Conservation (phyloP, 768 basidiomycete genomes). For the Melanogaster broomeanus region DNA sequence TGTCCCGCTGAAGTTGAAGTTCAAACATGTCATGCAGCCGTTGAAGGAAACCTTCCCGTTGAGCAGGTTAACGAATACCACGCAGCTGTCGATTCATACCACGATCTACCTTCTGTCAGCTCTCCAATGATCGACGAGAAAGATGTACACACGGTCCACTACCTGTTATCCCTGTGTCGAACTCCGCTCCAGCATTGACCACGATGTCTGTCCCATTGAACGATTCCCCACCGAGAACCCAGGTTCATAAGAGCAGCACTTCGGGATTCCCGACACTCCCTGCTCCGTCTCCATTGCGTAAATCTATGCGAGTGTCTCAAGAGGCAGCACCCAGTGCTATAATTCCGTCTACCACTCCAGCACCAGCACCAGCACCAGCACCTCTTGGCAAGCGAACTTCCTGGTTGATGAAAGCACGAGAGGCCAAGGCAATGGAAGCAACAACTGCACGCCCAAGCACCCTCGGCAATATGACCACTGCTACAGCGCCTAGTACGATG, state of each 20-base stretch:
- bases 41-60: background rate
- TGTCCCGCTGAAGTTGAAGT: background rate
- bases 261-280: conserved; percentile 64
- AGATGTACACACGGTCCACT: conserved; percentile 26
- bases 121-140: conserved; percentile 9
- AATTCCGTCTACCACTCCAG: conserved; percentile 38
- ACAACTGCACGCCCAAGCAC: conserved; percentile 33
- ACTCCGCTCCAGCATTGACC: conserved; percentile 5
- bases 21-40: background rate
- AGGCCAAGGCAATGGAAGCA: conserved; percentile 66
- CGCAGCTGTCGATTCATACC: background rate
- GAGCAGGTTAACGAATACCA: background rate
- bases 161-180: conserved; percentile 14
- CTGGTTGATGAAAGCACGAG: conserved; percentile 78
- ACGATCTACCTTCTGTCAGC: background rate
- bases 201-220: conserved; percentile 38
- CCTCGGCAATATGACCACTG: conserved; percentile 1
- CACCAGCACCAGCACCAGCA: conserved; percentile 28
- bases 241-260: conserved; percentile 41
- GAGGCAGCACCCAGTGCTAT: conserved; percentile 42
- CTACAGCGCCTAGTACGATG: conserved; percentile 4
- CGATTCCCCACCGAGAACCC: conserved; percentile 28
- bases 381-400: conserved; percentile 68
- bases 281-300: conserved; percentile 67
- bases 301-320: conserved; percentile 55